These are phyloP conservation scores for Cryptococcus hybrid DNA, from an alignment of 1,284 basidiomycete genomes.

Conservation along the genomic window DNA sequence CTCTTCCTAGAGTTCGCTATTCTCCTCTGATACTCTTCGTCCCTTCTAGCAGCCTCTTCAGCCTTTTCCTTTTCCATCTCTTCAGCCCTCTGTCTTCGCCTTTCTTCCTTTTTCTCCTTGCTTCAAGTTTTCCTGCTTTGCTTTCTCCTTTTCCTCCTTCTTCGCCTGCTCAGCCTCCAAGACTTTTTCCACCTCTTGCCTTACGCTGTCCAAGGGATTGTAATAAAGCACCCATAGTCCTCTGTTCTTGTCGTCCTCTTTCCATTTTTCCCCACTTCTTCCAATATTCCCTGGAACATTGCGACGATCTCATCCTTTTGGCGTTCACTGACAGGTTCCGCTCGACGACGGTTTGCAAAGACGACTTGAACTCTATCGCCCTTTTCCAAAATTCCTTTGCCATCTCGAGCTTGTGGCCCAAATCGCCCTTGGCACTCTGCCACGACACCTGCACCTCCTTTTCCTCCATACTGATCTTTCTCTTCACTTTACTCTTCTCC, in stretches of 20 bases:
- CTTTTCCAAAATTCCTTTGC: slow-evolving; percentile 32
- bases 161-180: slow-evolving; percentile 71
- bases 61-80: slow-evolving; percentile 73
- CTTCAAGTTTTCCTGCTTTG: slow-evolving; percentile 33
- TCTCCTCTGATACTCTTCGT: neutral
- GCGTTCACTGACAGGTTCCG: slow-evolving; percentile 9
- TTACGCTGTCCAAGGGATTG: slow-evolving; percentile 76
- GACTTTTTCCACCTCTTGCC: slow-evolving; percentile 73
- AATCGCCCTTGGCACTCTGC: slow-evolving; percentile 37
- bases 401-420: slow-evolving; percentile 36
- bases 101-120: slow-evolving; percentile 21
- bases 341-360: slow-evolving; percentile 33
- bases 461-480: slow-evolving; percentile 35
- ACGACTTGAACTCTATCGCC: slow-evolving; percentile 45
- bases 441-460: slow-evolving; percentile 47
- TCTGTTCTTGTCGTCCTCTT: slow-evolving; percentile 72
- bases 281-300: slow-evolving; percentile 68
- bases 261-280: slow-evolving; percentile 78
- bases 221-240: slow-evolving; percentile 67
- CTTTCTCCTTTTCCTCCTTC: slow-evolving; percentile 19
- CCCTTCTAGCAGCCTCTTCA: slow-evolving; percentile 4
- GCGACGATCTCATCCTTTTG: slow-evolving; percentile 54
- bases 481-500: slow-evolving; percentile 20
- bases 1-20: neutral
- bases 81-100: slow-evolving; percentile 11